Evolutionary conservation across 169 alveolate species (phyloP), one percentile per base, ranked within the genome.

Genomic region (Plasmodium relictum): DNA sequence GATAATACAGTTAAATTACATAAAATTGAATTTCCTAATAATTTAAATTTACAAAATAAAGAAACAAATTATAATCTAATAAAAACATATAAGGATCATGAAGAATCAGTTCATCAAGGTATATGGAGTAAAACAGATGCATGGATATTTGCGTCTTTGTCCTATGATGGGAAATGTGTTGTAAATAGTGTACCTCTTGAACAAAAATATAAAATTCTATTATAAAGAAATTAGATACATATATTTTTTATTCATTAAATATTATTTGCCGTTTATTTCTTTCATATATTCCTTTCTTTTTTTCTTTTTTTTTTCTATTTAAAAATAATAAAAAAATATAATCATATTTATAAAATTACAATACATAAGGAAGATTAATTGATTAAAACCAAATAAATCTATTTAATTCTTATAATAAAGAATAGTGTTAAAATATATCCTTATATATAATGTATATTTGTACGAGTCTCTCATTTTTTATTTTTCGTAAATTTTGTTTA

Each of bases 71-170:
- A 92, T 83, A 22, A 58, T 31, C 54, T 83, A 66, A 89, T 92
- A 45, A 93, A 89, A 74, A 69, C 90, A 42, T 93, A 92, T 73
- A 86, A 91, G 10, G 91, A 83, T 70, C 91, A 83, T 72, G 97
- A 97, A 88, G 98, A 97, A 69, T 88, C 96, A 48, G 96, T 97
- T 24, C 91, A 90, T 68, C 74, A 90, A 14, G 91, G 95, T 6
- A 93, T 80, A 20, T 97, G 98, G 98, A 80, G 95, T 22, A 94
- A 95, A 68, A 87, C 92, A 48, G 98, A 97, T 78, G 97, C 98
- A 6, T 97, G 98, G 98, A 74, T 92, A 44, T 97, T 94, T 62
- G 97, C 96, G 4, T 93, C 97, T n/a, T 93, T 94, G 26, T 92
- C 96, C 41, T 95, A 94, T 66, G 96, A 97, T 73, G 97, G 97